Conservation (phyloP, 768 basidiomycete species). For the Strobilomyces dryophilus region DNA sequence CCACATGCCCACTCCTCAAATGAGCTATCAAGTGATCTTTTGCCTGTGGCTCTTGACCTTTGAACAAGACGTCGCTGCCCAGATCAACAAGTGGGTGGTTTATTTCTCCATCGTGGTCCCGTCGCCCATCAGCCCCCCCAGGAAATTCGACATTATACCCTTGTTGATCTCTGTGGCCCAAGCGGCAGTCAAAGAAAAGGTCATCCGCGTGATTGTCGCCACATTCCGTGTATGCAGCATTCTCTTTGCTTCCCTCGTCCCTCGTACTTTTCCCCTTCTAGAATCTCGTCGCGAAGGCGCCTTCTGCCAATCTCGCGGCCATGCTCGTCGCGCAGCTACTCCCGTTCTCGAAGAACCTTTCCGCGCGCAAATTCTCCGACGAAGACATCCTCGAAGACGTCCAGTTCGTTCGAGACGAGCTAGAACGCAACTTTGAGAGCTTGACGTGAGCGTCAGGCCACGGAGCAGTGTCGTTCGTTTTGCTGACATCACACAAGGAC, state of each 20-base stretch:
- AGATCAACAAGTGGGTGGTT: slow-evolving; percentile 74
- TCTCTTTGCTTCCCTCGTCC: neutral
- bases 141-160: slow-evolving; percentile 88
- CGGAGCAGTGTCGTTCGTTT: neutral
- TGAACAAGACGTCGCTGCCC: slow-evolving; percentile 77
- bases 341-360: slow-evolving; percentile 82
- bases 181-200: slow-evolving; percentile 93
- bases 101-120: neutral
- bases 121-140: slow-evolving; percentile 28
- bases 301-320: slow-evolving; percentile 81
- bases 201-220: slow-evolving; percentile 88
- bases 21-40: slow-evolving; percentile 91
- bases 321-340: slow-evolving; percentile 89
- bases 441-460: slow-evolving; percentile 61
- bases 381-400: slow-evolving; percentile 94
- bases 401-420: slow-evolving; percentile 79
- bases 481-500: slow-evolving; percentile 50
- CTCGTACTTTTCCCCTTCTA: slow-evolving; percentile 27
- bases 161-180: slow-evolving; percentile 81
- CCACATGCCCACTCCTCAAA: slow-evolving; percentile 81
- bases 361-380: slow-evolving; percentile 85
- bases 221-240: slow-evolving; percentile 67
- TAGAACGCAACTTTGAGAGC: slow-evolving; percentile 82
- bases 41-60: slow-evolving; percentile 95
- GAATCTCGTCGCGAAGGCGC: slow-evolving; percentile 91